A percentile compares a stretch with the other conserved stretches of the same genome.
Conservation (phyloP, 31 red algal species). For the Odonthalia washingtoniensis region DNA sequence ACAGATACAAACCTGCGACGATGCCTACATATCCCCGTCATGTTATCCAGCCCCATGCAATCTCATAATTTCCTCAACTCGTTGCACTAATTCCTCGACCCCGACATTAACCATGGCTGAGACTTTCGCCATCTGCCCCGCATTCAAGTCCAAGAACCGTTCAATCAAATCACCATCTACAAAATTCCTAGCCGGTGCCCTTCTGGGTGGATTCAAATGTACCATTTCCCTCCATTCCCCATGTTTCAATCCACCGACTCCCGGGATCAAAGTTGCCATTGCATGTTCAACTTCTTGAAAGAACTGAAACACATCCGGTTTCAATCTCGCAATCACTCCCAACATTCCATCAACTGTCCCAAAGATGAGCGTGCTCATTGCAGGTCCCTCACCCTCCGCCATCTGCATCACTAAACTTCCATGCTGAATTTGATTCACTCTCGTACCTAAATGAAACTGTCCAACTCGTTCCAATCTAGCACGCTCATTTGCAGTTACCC, state of each 20-base stretch:
- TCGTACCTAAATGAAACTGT: conserved; percentile 89
- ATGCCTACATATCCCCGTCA: too few species aligned
- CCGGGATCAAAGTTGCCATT: conserved; percentile 83
- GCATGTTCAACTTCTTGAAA: conserved; percentile 89
- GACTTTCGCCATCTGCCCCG: conserved; percentile 82
- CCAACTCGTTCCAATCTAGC: conserved; percentile 84
- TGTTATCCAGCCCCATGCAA: conserved; percentile 81
- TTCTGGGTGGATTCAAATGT: conserved; percentile 54
- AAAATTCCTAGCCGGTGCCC: conserved; percentile 72
- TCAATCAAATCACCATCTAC: conserved; percentile 99
- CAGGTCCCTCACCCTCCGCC: conserved; percentile 63
- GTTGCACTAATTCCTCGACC: conserved; percentile 87
- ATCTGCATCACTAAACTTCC: conserved; percentile 94
- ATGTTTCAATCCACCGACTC: conserved; percentile 92
- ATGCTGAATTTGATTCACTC: conserved; percentile 89
- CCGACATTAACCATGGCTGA: conserved; percentile 84
- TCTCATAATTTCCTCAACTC: conserved; percentile 90
- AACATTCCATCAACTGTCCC: conserved; percentile 93
- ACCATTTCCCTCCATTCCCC: conserved; percentile 88
- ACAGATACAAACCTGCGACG: too few species aligned
- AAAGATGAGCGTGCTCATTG: conserved; percentile 87
- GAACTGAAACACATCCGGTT: conserved; percentile 75
- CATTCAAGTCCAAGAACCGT: conserved; percentile 88
- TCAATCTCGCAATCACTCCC: conserved; percentile 87
- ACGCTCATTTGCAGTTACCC: conserved; percentile 80